Evolutionary conservation across 345 rosid genomes (phyloP), one percentile per base, ranked within the genome.

Genomic region (Orychophragmus violaceus): DNA sequence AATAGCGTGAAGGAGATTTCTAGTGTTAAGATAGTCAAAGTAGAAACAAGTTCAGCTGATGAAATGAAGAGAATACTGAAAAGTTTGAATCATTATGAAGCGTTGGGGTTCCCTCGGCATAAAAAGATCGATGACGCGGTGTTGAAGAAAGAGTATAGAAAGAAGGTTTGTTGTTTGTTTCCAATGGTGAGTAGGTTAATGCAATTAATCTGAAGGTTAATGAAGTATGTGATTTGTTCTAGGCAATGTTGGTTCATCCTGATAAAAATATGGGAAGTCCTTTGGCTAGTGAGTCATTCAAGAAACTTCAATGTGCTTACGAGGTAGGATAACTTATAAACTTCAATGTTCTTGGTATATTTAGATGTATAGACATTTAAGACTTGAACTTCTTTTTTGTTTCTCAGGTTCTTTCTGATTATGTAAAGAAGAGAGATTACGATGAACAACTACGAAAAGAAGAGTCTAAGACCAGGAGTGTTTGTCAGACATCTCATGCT

Each of bases 171-270:
- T 36, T 60, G 14, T 46, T 54, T 28, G 28, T 45, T 68, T 57
- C 45, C 24, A 42, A 25, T 55, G 39, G 18, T 60, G 46, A 36
- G 18, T 57, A 61, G 22, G 57, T 55, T 54, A 4, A 37, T 55
- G 50, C 45, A 22, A 11, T 7, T 36, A 36, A 22, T 74, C 4
- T 7, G 1, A 5, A 24, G 36, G 61, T 29, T 67, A 68, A 36
- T 32, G 50, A 68, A 62, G 17, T 53, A 17, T 61, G 13, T 62
- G 41, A 25, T 64, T n/a, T 74, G 19, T 62, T 48, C 13, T 76
- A 94, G 99, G 99, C 99, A 54, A 94, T 87, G 97, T 82, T 91
- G 78, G 99, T 94, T 54, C 99, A 94, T 85, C 99, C 99, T 4
- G 99, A 90, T 82, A 94, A 94, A 81, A 94, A 94, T 68, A 83